A percentile compares a stretch with the other conserved stretches of the same genome.
Evolutionary conservation across 805 yeast species (phyloP).

Genomic region (Ogataea minuta): DNA sequence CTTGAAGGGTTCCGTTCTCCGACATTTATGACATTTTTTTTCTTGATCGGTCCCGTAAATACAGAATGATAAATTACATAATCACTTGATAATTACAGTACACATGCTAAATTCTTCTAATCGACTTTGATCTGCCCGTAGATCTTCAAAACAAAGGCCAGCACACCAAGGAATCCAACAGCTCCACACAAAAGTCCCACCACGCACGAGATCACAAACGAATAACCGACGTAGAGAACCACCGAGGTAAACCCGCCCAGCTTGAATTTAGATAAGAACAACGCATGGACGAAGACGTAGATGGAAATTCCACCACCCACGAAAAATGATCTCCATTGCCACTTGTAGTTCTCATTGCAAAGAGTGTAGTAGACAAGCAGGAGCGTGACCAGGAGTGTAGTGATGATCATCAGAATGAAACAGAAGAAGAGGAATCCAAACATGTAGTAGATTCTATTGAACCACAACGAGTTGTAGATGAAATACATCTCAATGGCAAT

Average conservation of each 20-base stretch:
- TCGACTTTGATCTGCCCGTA: slow-evolving; percentile 88
- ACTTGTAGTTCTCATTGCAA: slow-evolving; percentile 87
- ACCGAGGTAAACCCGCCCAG: slow-evolving; percentile 74
- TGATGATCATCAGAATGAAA: slow-evolving; percentile 73
- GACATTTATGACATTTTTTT: slow-evolving; percentile 13
- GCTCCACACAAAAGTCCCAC: slow-evolving; percentile 85
- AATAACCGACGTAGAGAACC: slow-evolving; percentile 81
- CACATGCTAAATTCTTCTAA: slow-evolving; percentile 25
- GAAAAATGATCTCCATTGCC: slow-evolving; percentile 95
- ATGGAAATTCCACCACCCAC: slow-evolving; percentile 87
- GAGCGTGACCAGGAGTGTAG: slow-evolving; percentile 77
- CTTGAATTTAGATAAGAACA: slow-evolving; percentile 65
- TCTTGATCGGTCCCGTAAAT: slow-evolving; percentile 2
- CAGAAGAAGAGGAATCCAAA: slow-evolving; percentile 94
- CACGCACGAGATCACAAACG: slow-evolving; percentile 63
- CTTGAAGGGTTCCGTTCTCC: slow-evolving; percentile 13
- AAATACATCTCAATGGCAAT: slow-evolving; percentile 94
- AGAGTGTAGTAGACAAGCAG: slow-evolving; percentile 79
- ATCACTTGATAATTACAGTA: neutral
- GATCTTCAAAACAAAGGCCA: slow-evolving; percentile 73
- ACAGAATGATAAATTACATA: neutral
- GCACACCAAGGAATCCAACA: slow-evolving; percentile 74
- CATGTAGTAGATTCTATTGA: slow-evolving; percentile 91
- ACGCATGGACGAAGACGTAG: slow-evolving; percentile 81
- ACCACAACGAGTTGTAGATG: slow-evolving; percentile 89